Evolutionary conservation across 441 rosid genomes (phyloP).

Genomic region (Pelargonium fulgidum): DNA sequence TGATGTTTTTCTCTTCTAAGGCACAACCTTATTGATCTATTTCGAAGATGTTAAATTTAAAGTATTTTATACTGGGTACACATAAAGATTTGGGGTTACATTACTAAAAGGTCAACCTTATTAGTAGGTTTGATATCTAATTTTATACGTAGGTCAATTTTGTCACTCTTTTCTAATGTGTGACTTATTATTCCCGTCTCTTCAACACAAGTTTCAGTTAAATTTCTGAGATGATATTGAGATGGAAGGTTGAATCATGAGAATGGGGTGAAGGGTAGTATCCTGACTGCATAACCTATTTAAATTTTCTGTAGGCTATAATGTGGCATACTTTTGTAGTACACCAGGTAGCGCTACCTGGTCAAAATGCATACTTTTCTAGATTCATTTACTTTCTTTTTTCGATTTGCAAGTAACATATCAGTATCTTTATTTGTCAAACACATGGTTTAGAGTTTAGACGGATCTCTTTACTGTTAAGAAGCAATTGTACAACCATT

Average conservation of each 20-base stretch:
- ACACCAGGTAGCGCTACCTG: not conserved
- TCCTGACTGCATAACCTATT: slow-evolving; percentile 1
- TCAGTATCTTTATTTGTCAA: not conserved
- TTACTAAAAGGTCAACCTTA: no score
- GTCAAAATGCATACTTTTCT: not conserved
- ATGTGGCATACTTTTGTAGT: not conserved
- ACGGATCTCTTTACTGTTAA: not conserved
- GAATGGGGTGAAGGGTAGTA: slow-evolving; percentile 9
- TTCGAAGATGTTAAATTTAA: not conserved
- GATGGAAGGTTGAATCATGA: slow-evolving; percentile 3
- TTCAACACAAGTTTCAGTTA: not conserved
- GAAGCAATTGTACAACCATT: not conserved
- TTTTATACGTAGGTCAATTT: not conserved
- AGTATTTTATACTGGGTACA: no score
- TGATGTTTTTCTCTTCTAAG: slow-evolving; percentile 3
- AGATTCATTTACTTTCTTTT: not conserved
- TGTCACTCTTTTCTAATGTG: not conserved
- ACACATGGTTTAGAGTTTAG: not conserved
- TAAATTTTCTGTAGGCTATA: not conserved
- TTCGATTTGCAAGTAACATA: not conserved
- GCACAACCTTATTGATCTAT: not conserved
- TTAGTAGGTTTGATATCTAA: no score
- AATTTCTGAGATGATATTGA: not conserved
- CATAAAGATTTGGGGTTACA: no score
- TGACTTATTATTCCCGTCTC: no score